These are phyloP conservation scores for Aquilaria agallochum DNA, from an alignment of 441 rosid species.

Conservation along the genomic window DNA sequence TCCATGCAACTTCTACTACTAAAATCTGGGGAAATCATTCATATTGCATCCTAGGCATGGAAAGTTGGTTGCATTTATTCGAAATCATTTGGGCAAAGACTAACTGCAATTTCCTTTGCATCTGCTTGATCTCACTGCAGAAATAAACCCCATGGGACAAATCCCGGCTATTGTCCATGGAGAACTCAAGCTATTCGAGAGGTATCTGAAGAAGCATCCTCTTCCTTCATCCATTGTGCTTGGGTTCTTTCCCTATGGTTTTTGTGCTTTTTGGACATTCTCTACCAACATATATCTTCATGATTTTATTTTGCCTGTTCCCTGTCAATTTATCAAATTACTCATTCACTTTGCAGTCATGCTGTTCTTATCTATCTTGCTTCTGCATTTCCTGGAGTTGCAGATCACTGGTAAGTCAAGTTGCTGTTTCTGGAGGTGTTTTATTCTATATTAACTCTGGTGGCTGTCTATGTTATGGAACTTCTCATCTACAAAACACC, in stretches of 20 bases:
- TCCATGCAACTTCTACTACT: too few relatives aligned
- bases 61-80: too few relatives aligned
- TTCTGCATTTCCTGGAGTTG: conserved; percentile 70
- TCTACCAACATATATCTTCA: background rate
- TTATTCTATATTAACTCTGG: too few relatives aligned
- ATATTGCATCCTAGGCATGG: too few relatives aligned
- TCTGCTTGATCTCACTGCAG: conserved; percentile 31
- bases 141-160: conserved; percentile 60
- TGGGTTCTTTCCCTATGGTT: background rate
- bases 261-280: background rate
- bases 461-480: too few relatives aligned
- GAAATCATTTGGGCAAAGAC: too few relatives aligned
- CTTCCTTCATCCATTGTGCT: background rate
- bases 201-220: conserved; percentile 28
- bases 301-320: background rate
- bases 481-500: too few relatives aligned
- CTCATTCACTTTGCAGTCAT: conserved; percentile 43
- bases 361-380: conserved; percentile 73
- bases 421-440: background rate
- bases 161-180: conserved; percentile 84
- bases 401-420: conserved; percentile 63
- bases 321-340: background rate
- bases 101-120: background rate
- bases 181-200: conserved; percentile 73
- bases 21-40: too few relatives aligned